phyloP scores from a whole-genome alignment of 2,329 filamentous ascomycete genomes.

The Claviceps pusilla region DNA sequence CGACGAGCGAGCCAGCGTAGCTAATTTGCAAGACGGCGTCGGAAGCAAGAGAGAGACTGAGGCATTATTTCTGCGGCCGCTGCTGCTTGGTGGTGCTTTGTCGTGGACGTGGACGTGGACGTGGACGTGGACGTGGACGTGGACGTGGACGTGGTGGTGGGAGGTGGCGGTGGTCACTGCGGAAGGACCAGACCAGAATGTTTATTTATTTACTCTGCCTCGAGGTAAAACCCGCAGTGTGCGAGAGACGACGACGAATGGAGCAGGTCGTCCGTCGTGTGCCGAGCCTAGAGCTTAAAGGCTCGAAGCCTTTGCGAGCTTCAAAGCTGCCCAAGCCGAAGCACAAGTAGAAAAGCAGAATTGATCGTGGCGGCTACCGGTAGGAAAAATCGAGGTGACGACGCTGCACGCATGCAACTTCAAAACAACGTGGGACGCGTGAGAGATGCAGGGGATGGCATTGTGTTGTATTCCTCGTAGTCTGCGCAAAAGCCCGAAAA shows the following conservation, averaged over 20 bases:
- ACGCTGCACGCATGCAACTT: constrained; percentile 1
- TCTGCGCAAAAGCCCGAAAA: constrained; percentile 16
- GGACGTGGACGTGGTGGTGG: not conserved
- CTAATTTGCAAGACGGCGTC: constrained; percentile 1
- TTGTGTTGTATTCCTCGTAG: not conserved
- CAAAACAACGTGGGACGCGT: constrained; percentile 14
- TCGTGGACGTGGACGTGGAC: not conserved
- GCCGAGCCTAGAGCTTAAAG: too few species aligned
- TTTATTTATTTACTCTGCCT: not conserved
- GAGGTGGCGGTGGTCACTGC: not conserved
- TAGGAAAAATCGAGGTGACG: not conserved
- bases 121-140: too few species aligned
- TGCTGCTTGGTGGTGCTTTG: not conserved
- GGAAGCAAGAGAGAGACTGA: constrained; percentile 3
- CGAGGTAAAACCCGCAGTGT: not conserved
- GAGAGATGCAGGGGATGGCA: constrained; percentile 5
- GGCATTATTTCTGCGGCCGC: constrained; percentile 5
- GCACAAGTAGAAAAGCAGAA: not conserved
- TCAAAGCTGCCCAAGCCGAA: not conserved
- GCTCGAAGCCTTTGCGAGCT: too few species aligned
- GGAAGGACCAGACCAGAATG: too few species aligned
- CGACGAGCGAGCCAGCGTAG: not conserved
- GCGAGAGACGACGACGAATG: too few species aligned
- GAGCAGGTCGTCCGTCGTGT: too few species aligned
- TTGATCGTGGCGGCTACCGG: not conserved